phyloP scores from a whole-genome alignment of 2,329 filamentous ascomycete species.

The Coniochaeta ligniaria region DNA sequence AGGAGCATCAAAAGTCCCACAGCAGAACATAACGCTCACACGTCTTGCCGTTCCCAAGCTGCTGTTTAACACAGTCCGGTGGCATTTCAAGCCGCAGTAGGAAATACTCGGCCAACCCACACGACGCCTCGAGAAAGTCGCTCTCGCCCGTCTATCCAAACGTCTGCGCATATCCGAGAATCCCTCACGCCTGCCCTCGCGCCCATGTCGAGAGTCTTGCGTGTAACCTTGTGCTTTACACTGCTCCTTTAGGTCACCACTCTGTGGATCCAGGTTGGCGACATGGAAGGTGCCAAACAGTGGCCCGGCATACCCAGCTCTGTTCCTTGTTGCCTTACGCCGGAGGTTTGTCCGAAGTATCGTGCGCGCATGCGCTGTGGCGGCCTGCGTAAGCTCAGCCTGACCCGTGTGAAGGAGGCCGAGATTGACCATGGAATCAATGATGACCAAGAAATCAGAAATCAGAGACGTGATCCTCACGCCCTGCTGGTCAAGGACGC shows the following conservation, averaged over 20 bases:
- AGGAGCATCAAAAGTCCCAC: constrained; percentile 37
- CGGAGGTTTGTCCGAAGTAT: constrained; percentile 28
- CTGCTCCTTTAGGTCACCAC: constrained; percentile 30
- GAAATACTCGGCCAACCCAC: constrained; percentile 38
- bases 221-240: constrained; percentile 32
- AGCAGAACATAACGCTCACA: constrained; percentile 18
- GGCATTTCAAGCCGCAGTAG: constrained; percentile 27
- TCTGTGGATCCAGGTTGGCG: constrained; percentile 35
- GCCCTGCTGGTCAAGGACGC: too few species aligned
- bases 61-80: constrained; percentile 16
- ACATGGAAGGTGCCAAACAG: constrained; percentile 33
- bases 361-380: constrained; percentile 23
- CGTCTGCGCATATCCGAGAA: constrained; percentile 32
- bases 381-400: constrained; percentile 17
- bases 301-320: background rate
- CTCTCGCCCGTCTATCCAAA: constrained; percentile 31
- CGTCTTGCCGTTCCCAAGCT: too few species aligned
- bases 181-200: constrained; percentile 33
- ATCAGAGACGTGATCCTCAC: too few species aligned
- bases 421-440: constrained; percentile 28
- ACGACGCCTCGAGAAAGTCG: constrained; percentile 27
- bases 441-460: constrained; percentile 35
- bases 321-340: constrained; percentile 16
- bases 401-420: constrained; percentile 19
- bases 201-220: constrained; percentile 33